A percentile compares a stretch with the other conserved stretches of the same genome.
Evolutionary conservation across 805 yeast species (phyloP).

Genomic region (Pichia cabralensis): DNA sequence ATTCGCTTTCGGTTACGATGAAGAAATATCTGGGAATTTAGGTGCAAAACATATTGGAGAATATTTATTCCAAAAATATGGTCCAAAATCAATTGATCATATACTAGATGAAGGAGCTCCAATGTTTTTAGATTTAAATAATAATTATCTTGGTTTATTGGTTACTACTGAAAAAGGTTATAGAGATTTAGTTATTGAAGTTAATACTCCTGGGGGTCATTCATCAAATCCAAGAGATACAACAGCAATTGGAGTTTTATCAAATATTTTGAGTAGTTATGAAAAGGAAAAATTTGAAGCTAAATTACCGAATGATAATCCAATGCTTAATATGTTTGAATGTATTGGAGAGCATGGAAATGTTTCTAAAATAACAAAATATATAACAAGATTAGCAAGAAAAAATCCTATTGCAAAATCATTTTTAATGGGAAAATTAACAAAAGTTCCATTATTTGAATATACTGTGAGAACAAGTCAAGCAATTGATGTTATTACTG

Average conservation of each 20-base stretch:
- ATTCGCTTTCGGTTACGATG: conserved; percentile 69
- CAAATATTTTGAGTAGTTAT: conserved; percentile 43
- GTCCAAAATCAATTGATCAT: conserved; percentile 47
- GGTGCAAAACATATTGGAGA: conserved; percentile 51
- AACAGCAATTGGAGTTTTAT: conserved; percentile 64
- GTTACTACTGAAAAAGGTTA: conserved; percentile 39
- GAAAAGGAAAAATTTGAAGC: conserved; percentile 49
- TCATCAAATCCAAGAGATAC: conserved; percentile 56
- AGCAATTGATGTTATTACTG: conserved; percentile 54
- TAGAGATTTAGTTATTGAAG: conserved; percentile 35
- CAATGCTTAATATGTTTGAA: conserved; percentile 44
- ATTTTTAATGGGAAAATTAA: conserved; percentile 24
- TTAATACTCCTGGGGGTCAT: conserved; percentile 50
- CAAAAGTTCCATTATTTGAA: conserved; percentile 16
- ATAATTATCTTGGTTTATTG: conserved; percentile 31
- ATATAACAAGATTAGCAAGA: conserved; percentile 16
- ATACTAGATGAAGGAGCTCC: conserved; percentile 46
- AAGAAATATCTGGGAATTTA: conserved; percentile 53
- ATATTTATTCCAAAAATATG: conserved; percentile 42
- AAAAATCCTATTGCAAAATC: conserved; percentile 26
- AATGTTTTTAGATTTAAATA: conserved; percentile 24
- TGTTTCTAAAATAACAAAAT: neutral
- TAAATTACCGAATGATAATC: conserved; percentile 42
- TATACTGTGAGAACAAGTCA: conserved; percentile 51
- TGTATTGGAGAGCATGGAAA: conserved; percentile 49